Conservation (phyloP, 352 stramenopile genomes). For the Phytopythium mirpurense region DNA sequence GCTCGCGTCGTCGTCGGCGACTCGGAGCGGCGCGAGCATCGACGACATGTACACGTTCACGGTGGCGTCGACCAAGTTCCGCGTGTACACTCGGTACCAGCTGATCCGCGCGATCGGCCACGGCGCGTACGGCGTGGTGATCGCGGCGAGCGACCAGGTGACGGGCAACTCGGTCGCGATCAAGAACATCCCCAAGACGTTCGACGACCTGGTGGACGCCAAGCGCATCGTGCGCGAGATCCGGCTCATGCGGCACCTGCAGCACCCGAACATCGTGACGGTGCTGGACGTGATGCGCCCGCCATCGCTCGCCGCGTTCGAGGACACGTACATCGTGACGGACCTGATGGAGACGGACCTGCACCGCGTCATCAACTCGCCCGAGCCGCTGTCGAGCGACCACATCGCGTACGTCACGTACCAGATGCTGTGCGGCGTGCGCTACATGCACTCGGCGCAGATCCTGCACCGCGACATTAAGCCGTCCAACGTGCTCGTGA, state of each 20-base stretch:
- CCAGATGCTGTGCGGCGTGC: conserved; percentile 71
- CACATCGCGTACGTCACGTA: conserved; percentile 85
- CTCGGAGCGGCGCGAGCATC: neutral
- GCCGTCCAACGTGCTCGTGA: conserved; percentile 95
- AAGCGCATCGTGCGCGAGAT: conserved; percentile 86
- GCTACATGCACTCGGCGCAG: conserved; percentile 84
- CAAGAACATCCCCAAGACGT: conserved; percentile 84
- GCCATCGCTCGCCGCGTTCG: conserved; percentile 60
- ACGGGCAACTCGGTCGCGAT: conserved; percentile 80
- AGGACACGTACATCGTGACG: conserved; percentile 84
- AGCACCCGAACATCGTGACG: conserved; percentile 66
- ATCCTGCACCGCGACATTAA: conserved; percentile 93
- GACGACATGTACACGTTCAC: conserved; percentile 84
- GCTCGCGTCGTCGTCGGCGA: conserved; percentile 3
- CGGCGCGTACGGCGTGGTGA: conserved; percentile 75
- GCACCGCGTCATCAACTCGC: conserved; percentile 77
- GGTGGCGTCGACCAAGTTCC: conserved; percentile 80
- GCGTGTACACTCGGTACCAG: conserved; percentile 78
- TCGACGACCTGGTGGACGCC: conserved; percentile 78
- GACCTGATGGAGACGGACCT: conserved; percentile 71
- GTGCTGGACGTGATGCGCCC: conserved; percentile 75
- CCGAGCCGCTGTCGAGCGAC: conserved; percentile 58
- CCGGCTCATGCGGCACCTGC: conserved; percentile 74
- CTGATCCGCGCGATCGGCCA: conserved; percentile 79
- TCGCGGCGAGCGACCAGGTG: conserved; percentile 75